Evolutionary conservation across 257 asterid species (phyloP).

Genomic region (Knoxia roxburghii): DNA sequence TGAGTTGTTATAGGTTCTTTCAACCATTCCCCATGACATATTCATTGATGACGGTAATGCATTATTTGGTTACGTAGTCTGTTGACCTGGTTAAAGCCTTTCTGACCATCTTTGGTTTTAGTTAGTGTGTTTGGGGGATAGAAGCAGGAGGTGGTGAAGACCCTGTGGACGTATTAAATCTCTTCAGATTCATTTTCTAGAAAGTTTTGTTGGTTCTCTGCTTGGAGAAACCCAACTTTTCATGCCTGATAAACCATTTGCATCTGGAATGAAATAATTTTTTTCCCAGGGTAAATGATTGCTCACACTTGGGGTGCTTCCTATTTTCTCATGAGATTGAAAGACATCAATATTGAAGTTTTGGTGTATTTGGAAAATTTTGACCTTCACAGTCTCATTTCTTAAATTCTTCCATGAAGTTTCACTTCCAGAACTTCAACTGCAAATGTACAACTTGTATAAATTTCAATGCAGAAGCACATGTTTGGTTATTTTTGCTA

Average conservation of each 20-base stretch:
- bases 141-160: neutral
- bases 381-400: neutral
- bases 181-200: neutral
- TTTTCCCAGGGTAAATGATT: neutral
- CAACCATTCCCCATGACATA: neutral
- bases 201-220: neutral
- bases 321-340: neutral
- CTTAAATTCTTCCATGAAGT: neutral
- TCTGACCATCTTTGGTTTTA: neutral
- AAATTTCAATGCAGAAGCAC: neutral
- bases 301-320: neutral
- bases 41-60: neutral
- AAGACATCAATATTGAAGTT: neutral
- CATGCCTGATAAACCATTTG: neutral
- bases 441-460: neutral
- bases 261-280: neutral
- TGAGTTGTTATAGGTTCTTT: neutral
- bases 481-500: constrained; percentile 7
- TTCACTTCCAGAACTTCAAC: neutral
- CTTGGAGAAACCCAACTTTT: neutral
- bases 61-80: neutral
- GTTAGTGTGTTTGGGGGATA: neutral
- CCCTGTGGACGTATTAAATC: neutral
- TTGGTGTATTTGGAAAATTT: neutral
- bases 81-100: neutral